Base-by-base conservation (phyloP, 2,329 filamentous ascomycete species). In the Elsinoe perseae region DNA sequence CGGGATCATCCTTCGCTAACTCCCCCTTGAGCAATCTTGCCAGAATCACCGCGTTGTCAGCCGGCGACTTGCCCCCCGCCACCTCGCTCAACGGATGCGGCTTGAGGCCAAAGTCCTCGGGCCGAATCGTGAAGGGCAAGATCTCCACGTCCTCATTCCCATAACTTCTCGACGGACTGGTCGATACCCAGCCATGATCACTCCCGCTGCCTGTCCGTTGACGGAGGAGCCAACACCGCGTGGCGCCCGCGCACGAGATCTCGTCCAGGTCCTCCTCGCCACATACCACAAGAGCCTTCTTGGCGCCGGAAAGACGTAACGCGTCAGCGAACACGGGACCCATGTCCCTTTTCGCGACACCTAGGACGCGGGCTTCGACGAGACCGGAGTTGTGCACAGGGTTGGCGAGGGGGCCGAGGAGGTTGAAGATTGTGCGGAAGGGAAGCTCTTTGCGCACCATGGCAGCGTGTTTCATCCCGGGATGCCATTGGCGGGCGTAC, bases 401-500 rank as follows among this genome's bases (percentile, higher is more conserved):
- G 71, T 97, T 97, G 44, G 90, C 87, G 25, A 98, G 77, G 0
- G 93, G 93, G 0, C 93, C 93, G 50, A 98, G 80, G 14, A 98
- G 82, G 73, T 98, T 98, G 82, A 98, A 98, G 63, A 98, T 92
- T 1, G 93, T 98, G 64, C 93, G 84, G 79, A 93, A 92, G 58
- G 92, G 92, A 20, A 98, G 81, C 69, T 95, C 87, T 67, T 83
- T 87, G 60, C 93, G 86, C 61, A 96, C 85, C 1, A 86, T 83
- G 3, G 90, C 89, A 36, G 93, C 90, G 70, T 91, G 85, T 69
- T 83, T 85, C 86, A 97, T 96, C 48, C 90, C 92, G 0, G 90
- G 89, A 73, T 98, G 93, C 78, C 96, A 98, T 63, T 93, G 87
- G 36, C 93, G 92, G 0, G 93, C 93, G 68, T 93, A 97, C 27